Evolutionary conservation across 1,284 basidiomycete species (phyloP).

Genomic region (Ustilago xerochloae): DNA sequence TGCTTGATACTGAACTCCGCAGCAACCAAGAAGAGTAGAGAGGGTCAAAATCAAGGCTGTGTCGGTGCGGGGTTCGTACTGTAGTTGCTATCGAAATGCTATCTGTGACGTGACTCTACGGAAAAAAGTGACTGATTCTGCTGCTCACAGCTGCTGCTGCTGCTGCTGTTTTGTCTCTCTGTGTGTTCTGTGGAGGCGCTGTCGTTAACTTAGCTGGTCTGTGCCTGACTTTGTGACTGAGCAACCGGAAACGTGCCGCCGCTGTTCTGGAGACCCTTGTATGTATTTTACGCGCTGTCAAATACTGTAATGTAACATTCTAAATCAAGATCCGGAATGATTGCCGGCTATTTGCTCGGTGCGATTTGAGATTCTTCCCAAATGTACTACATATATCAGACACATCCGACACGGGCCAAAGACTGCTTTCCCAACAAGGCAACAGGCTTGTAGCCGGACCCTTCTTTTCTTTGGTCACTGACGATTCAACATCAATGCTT

Average conservation of each 20-base stretch:
- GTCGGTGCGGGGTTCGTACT: background rate
- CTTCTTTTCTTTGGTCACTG: background rate
- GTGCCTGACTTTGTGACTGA: conserved; percentile 19
- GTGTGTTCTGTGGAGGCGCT: conserved; percentile 1
- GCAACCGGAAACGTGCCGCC: background rate
- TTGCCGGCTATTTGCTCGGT: conserved; percentile 5
- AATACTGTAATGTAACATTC: no score
- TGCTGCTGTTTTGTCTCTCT: no score
- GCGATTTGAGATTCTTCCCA: conserved; percentile 2
- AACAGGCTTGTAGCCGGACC: background rate
- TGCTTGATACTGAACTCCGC: background rate
- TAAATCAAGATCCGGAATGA: background rate
- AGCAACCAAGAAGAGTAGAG: background rate
- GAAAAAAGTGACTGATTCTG: background rate
- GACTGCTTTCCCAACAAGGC: background rate
- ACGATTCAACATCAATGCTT: no score
- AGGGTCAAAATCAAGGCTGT: background rate
- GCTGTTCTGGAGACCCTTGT: background rate
- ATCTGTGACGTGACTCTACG: background rate
- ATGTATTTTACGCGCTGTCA: background rate
- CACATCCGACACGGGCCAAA: background rate
- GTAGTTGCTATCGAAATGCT: no score
- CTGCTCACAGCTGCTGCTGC: no score
- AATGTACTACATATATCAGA: background rate
- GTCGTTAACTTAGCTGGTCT: background rate